Evolutionary conservation across 306 rosid genomes (phyloP).

Genomic region (Senna tora): DNA sequence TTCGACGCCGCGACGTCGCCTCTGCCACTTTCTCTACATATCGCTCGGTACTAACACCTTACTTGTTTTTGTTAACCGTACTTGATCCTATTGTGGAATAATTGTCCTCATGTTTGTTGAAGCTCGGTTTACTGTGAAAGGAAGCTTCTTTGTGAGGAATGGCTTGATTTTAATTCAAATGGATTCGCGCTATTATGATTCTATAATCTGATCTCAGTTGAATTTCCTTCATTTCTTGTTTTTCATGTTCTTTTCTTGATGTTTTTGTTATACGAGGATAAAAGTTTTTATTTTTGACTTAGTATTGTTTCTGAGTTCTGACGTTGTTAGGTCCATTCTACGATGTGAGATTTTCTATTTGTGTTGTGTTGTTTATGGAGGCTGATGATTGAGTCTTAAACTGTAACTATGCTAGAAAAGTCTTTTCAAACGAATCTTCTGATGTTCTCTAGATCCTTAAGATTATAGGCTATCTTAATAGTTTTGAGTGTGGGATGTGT

Average conservation of each 20-base stretch:
- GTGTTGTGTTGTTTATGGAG: too few species aligned
- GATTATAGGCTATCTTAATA: background rate
- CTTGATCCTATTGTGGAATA: background rate
- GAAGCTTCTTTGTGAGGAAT: background rate
- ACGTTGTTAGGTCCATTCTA: too few species aligned
- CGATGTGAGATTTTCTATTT: too few species aligned
- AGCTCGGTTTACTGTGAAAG: background rate
- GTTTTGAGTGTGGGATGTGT: background rate
- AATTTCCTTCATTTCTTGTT: background rate
- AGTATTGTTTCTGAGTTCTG: too few species aligned
- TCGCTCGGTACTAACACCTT: slow-evolving; percentile 55
- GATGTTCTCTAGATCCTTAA: too few species aligned
- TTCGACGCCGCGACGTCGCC: slow-evolving; percentile 57
- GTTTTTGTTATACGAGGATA: too few species aligned
- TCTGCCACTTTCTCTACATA: slow-evolving; percentile 50
- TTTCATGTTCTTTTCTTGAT: background rate
- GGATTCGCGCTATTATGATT: background rate
- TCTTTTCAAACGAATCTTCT: too few species aligned
- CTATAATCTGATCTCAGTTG: background rate
- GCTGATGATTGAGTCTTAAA: too few species aligned
- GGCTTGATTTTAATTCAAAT: background rate
- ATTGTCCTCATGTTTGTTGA: background rate
- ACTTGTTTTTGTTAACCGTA: background rate
- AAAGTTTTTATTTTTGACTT: too few species aligned
- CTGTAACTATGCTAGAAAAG: too few species aligned